A percentile compares a stretch with the other conserved stretches of the same genome.
Conservation (phyloP, 495 filamentous ascomycete genomes). For the Recurvomyces mirabilis region DNA sequence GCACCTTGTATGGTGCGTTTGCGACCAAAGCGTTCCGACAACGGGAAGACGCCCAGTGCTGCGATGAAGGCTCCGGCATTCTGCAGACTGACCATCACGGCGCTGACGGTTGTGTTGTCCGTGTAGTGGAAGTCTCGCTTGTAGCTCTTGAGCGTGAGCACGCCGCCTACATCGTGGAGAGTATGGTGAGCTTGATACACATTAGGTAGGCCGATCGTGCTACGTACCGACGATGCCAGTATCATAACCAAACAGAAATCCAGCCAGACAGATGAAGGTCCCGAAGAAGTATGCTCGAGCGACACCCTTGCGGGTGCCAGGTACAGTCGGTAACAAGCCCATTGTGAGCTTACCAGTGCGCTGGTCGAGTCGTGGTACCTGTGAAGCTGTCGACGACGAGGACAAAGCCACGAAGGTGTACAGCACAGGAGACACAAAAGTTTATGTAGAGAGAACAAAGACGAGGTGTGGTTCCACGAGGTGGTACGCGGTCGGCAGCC, state of each 20-base stretch:
- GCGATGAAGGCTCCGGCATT: conserved; percentile 16
- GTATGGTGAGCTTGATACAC: neutral
- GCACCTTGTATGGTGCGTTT: conserved; percentile 10
- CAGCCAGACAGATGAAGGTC: conserved; percentile 8
- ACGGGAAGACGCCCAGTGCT: conserved; percentile 8
- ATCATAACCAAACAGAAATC: conserved; percentile 21
- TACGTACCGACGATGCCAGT: conserved; percentile 18
- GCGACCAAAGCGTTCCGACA: conserved; percentile 13
- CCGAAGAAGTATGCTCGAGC: conserved; percentile 10
- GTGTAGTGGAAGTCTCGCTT: conserved; percentile 16
- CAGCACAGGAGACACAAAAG: too few relatives aligned
- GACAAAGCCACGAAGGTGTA: too few relatives aligned
- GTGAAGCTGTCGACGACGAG: too few relatives aligned
- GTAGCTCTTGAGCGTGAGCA: conserved; percentile 17
- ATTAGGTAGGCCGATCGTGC: too few relatives aligned
- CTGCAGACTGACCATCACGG: conserved; percentile 12
- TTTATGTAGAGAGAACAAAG: too few relatives aligned
- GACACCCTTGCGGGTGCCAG: conserved; percentile 1
- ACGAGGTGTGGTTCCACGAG: too few relatives aligned
- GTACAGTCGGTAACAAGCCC: neutral
- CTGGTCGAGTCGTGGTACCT: too few relatives aligned
- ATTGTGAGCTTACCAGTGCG: too few relatives aligned
- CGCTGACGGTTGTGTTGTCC: conserved; percentile 12
- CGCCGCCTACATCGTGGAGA: conserved; percentile 8
- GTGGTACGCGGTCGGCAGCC: too few relatives aligned